Conservation (phyloP, 768 basidiomycete species). For the Tulasnella sp. region DNA sequence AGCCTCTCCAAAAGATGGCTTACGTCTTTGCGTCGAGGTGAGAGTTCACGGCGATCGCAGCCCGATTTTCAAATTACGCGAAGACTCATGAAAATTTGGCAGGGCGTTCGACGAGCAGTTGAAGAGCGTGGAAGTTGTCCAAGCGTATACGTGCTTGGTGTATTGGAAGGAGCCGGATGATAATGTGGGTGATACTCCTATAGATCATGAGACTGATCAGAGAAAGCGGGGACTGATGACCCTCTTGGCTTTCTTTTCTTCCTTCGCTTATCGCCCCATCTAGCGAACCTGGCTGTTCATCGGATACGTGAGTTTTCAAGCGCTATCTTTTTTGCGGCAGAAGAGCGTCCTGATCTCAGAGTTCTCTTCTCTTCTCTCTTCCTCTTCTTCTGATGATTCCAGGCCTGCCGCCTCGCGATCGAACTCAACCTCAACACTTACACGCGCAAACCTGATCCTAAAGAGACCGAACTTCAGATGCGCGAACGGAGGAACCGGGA, state of each 20-base stretch:
- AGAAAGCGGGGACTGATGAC: neutral
- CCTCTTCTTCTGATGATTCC: conserved; percentile 19
- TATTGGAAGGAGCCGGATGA: conserved; percentile 91
- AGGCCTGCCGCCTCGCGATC: conserved; percentile 87
- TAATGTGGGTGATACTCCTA: conserved; percentile 50
- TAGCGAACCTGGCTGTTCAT: conserved; percentile 86
- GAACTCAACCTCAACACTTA: conserved; percentile 77
- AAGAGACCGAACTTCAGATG: conserved; percentile 62
- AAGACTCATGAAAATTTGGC: conserved; percentile 42
- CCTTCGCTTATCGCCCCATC: neutral
- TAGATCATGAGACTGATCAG: neutral
- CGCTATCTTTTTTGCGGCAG: neutral
- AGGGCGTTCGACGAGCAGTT: conserved; percentile 73
- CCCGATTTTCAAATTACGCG: neutral
- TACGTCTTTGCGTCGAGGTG: conserved; percentile 45
- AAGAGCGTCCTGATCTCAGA: neutral
- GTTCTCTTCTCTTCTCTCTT: neutral
- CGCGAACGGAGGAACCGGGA: conserved; percentile 80
- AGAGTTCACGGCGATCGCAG: neutral
- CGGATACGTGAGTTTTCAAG: conserved; percentile 64
- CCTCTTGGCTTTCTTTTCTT: neutral
- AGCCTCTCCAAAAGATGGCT: conserved; percentile 65
- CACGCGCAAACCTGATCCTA: conserved; percentile 49
- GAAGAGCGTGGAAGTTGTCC: conserved; percentile 81
- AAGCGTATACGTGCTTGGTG: conserved; percentile 82